Evolutionary conservation across 73 alveolate species (phyloP).

Genomic region (Paramecium biaurelia): DNA sequence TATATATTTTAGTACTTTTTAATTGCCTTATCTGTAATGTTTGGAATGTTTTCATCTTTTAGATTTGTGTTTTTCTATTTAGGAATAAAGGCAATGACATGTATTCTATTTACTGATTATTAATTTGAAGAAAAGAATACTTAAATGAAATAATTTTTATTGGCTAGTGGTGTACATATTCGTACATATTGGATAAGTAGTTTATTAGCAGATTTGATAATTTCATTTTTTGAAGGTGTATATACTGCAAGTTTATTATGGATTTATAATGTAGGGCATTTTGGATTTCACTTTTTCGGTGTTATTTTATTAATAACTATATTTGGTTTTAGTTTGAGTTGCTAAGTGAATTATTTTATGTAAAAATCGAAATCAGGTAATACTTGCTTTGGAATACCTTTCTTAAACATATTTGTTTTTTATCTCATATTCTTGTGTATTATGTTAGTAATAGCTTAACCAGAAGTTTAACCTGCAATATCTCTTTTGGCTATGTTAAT

Average conservation of each 20-base stretch:
- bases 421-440: background rate
- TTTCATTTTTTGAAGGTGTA: background rate
- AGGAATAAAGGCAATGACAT: background rate
- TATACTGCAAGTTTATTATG: background rate
- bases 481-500: background rate
- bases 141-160: background rate
- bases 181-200: background rate
- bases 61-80: background rate
- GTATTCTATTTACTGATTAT: background rate
- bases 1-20: background rate
- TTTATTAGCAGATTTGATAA: background rate
- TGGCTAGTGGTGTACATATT: background rate
- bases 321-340: background rate
- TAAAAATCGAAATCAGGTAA: background rate
- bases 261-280: background rate
- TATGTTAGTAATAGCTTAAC: background rate
- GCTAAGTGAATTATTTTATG: background rate
- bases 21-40: background rate
- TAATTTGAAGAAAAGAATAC: background rate
- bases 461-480: background rate
- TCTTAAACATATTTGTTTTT: background rate
- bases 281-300: background rate
- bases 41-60: background rate
- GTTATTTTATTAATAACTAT: background rate
- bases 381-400: background rate